phyloP scores from a whole-genome alignment of 768 basidiomycete genomes.

The Fomitopsis serialis region DNA sequence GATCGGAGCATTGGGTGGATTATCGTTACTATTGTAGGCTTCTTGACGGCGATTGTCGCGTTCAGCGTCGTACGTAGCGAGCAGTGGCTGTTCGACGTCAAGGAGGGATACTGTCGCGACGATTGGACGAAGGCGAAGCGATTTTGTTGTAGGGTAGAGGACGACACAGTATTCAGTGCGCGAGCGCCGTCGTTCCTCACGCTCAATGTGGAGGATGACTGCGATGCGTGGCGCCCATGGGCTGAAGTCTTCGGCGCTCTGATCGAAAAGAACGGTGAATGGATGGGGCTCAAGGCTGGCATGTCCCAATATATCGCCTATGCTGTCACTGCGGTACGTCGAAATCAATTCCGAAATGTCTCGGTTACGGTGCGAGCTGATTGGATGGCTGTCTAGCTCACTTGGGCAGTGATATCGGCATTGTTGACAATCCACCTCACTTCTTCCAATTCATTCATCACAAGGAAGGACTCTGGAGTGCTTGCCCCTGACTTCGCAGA shows the following conservation, averaged over 20 bases:
- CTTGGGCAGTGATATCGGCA: constrained; percentile 55
- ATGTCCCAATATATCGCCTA: constrained; percentile 65
- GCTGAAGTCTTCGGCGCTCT: constrained; percentile 43
- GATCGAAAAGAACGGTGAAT: constrained; percentile 22
- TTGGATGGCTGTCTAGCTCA: constrained; percentile 40
- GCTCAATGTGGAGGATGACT: constrained; percentile 32
- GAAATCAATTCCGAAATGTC: constrained; percentile 10
- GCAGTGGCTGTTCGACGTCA: constrained; percentile 85
- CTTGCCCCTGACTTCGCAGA: constrained; percentile 40
- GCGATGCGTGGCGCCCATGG: constrained; percentile 77
- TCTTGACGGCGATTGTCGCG: constrained; percentile 80
- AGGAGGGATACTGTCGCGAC: constrained; percentile 79
- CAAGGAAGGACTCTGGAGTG: constrained; percentile 85
- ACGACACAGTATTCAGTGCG: constrained; percentile 10
- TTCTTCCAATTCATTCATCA: constrained; percentile 81
- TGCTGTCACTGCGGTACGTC: constrained; percentile 70
- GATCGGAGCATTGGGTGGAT: constrained; percentile 88
- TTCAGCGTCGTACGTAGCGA: constrained; percentile 85
- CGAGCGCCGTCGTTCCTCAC: constrained; percentile 8
- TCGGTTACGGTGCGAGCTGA: constrained; percentile 59
- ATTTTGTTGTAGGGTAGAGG: constrained; percentile 67
- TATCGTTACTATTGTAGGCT: constrained; percentile 83
- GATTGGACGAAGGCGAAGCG: constrained; percentile 71
- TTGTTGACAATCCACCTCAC: constrained; percentile 85
- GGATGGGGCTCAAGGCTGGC: constrained; percentile 31